Base-by-base conservation (phyloP, 495 filamentous ascomycete species). In the Bacidia gigantensis region DNA sequence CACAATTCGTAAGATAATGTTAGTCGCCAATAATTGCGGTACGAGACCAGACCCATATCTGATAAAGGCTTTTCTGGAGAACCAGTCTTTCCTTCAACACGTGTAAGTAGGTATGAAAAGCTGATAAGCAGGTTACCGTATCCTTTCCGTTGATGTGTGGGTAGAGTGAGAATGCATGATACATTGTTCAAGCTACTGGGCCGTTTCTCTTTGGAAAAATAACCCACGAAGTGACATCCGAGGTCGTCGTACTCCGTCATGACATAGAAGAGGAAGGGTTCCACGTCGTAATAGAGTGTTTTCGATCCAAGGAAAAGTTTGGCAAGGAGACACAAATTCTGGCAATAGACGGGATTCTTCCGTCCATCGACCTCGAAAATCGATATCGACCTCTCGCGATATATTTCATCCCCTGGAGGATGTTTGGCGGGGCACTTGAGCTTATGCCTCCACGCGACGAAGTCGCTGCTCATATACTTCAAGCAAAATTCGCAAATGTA, bases 141-240 rank as follows among this genome's bases (percentile, higher is more conserved):
- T 55, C 92, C 92, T 66, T 95, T 95, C 12, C 92, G 85, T 62
- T 96, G 90, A 57, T 96, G 89, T 39, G 95, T 96, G 0, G 92
- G 92, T 23, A 98, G 71, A 0, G 92, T 95, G 20, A 97, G 72
- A 60, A 98, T 98, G 65, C 92, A 98, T 25, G 88, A 95, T 20
- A 98, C 92, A 58, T 98, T 98, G 62, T 97, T 95, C 55, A 86
- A 84, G 42, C 86, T 89, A 64, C 86, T 90, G 2, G 84, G 85
- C n/a, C 92, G 79, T 68, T 98, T 98, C 64, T 98, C 92, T 69
- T 98, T 98, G 51, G 93, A 97, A 62, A 98, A 98, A 63, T 98
- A 98, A 17, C 92, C 92, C 41, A 98, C 93, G 60, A 98, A 96
- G 65, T 97, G 92, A 62, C 88, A 96, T 18, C 92, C 92, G 32